A percentile compares a stretch with the other conserved stretches of the same genome.
These are phyloP conservation scores for Biscogniauxia mediterranea DNA, from an alignment of 2,329 filamentous ascomycete species.

Conservation along the genomic window DNA sequence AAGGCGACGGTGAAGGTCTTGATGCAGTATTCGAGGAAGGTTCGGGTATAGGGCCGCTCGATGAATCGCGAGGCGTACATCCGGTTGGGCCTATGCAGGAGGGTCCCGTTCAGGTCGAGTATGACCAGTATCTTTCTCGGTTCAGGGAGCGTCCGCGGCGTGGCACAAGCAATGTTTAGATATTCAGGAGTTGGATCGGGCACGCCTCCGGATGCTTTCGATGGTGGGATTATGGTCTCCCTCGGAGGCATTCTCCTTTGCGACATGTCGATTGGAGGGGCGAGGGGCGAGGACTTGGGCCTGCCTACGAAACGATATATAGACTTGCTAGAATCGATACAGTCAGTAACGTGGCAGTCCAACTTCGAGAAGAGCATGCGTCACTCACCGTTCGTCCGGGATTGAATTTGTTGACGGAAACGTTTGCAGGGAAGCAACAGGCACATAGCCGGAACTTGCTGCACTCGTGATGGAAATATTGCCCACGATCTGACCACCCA, in stretches of 20 bases:
- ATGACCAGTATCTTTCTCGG: conserved; percentile 73
- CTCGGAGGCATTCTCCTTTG: not conserved
- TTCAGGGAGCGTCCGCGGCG: conserved; percentile 39
- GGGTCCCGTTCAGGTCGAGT: conserved; percentile 90
- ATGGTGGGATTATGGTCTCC: conserved; percentile 20
- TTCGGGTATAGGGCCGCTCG: conserved; percentile 62
- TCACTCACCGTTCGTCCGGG: no score
- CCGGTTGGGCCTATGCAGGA: conserved; percentile 68
- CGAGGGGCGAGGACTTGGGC: not conserved
- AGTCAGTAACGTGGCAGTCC: not conserved
- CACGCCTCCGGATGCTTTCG: conserved; percentile 50
- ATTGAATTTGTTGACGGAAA: no score
- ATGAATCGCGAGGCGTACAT: conserved; percentile 53
- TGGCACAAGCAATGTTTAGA: conserved; percentile 49
- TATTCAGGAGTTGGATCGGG: conserved; percentile 63
- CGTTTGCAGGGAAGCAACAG: not conserved
- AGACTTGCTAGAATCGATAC: not conserved
- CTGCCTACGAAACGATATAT: no score
- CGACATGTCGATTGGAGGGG: not conserved
- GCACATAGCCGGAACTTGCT: conserved; percentile 3
- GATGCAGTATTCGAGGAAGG: conserved; percentile 74
- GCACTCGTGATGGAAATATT: conserved; percentile 9
- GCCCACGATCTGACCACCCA: not conserved
- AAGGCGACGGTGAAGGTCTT: conserved; percentile 76
- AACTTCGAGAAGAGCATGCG: no score